phyloP scores from a whole-genome alignment of 2,329 filamentous ascomycete genomes.

The Thelonectria olida region DNA sequence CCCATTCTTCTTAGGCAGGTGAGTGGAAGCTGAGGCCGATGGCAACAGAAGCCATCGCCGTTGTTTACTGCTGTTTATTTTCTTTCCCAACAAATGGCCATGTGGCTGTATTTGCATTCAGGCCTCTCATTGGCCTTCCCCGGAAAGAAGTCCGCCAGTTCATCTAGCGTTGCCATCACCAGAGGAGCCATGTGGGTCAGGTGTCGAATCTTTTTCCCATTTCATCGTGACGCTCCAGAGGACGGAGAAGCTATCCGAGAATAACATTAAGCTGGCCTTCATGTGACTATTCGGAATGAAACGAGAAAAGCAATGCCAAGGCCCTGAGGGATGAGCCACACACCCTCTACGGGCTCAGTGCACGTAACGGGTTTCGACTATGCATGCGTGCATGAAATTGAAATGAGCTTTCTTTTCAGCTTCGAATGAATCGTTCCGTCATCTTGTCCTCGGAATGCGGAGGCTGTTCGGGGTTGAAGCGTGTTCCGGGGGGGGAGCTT shows the following conservation, averaged over 20 bases:
- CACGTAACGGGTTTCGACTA: neutral
- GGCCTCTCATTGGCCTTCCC: constrained; percentile 1
- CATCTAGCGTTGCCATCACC: constrained; percentile 4
- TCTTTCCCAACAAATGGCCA: constrained; percentile 3
- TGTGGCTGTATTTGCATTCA: neutral
- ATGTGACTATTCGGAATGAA: too few relatives aligned
- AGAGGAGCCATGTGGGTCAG: constrained; percentile 11
- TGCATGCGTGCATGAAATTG: constrained; percentile 10
- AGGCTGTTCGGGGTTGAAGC: neutral
- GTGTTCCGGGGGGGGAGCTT: neutral
- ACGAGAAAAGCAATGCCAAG: neutral
- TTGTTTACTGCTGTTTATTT: neutral
- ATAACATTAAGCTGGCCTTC: neutral
- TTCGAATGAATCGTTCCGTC: neutral
- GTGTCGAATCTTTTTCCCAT: neutral
- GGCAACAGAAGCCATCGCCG: neutral
- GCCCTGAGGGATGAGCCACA: constrained; percentile 5
- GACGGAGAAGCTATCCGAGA: constrained; percentile 1
- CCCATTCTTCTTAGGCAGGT: neutral
- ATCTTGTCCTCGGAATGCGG: constrained; percentile 16
- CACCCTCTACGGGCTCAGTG: neutral
- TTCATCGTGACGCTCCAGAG: neutral
- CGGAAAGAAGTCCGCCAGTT: constrained; percentile 26
- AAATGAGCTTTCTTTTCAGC: constrained; percentile 6
- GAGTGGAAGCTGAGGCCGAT: neutral